Conservation (phyloP, 176 grass and related monocot species). For the Musa beccarii region DNA sequence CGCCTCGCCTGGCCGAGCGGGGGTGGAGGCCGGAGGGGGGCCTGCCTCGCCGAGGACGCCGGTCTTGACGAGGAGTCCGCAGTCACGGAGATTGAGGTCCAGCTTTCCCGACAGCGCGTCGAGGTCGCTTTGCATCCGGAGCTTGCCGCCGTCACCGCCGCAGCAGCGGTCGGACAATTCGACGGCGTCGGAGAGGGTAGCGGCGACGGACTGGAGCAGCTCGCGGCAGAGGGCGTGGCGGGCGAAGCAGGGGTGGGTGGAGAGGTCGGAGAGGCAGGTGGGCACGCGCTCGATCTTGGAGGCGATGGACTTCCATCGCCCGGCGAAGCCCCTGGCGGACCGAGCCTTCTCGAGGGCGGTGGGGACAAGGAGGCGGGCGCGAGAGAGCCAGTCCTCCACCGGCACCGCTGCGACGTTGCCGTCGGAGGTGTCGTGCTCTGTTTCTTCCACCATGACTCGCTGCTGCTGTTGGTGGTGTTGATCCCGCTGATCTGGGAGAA, state of each 20-base stretch:
- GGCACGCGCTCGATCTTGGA: slow-evolving; percentile 15
- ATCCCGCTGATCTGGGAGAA: too few species aligned
- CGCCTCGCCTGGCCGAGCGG: not conserved
- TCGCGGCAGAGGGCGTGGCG: not conserved
- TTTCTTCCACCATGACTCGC: too few species aligned
- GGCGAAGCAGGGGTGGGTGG: slow-evolving; percentile 15
- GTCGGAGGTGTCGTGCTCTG: too few species aligned
- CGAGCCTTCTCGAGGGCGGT: not conserved
- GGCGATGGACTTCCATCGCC: slow-evolving; percentile 2
- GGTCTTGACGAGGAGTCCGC: slow-evolving; percentile 72
- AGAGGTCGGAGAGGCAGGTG: slow-evolving; percentile 3
- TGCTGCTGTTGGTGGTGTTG: too few species aligned
- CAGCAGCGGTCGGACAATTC: not conserved
- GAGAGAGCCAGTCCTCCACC: not conserved
- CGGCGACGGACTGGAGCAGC: slow-evolving; percentile 4
- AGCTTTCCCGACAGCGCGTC: slow-evolving; percentile 74
- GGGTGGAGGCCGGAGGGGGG: slow-evolving; percentile 4
- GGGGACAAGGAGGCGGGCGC: not conserved
- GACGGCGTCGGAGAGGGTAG: not conserved
- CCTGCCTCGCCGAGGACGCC: slow-evolving; percentile 59
- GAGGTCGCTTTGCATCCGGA: slow-evolving; percentile 53
- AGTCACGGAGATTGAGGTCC: slow-evolving; percentile 76
- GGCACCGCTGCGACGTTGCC: not conserved
- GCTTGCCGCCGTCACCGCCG: not conserved
- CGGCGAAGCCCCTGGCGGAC: not conserved